Conservation (phyloP, 1,139 yeast species). For the Saccharomycopsis hybrid region DNA sequence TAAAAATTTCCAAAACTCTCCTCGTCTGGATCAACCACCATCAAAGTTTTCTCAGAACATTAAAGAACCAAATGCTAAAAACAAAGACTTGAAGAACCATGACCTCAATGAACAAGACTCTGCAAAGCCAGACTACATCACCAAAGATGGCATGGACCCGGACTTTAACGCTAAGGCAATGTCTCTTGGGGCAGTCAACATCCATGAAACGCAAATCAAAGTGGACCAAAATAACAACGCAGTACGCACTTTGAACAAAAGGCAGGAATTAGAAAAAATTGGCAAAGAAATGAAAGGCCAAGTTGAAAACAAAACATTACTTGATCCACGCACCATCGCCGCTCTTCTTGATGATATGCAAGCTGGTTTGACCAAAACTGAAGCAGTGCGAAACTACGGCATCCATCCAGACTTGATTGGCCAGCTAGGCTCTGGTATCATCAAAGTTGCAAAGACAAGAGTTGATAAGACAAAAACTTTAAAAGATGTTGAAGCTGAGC, state of each 20-base stretch:
- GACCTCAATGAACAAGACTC: neutral
- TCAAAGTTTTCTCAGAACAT: neutral
- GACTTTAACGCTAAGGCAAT: slow-evolving; percentile 16
- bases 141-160: slow-evolving; percentile 20
- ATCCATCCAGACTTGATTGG: slow-evolving; percentile 13
- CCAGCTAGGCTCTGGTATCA: slow-evolving; percentile 4
- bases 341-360: slow-evolving; percentile 16
- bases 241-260: slow-evolving; percentile 13
- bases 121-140: neutral
- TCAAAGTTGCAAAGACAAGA: slow-evolving; percentile 14
- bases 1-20: neutral
- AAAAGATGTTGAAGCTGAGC: slow-evolving; percentile 12
- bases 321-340: slow-evolving; percentile 20
- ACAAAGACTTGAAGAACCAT: no score
- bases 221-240: slow-evolving; percentile 17
- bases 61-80: neutral
- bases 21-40: neutral
- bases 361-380: slow-evolving; percentile 5
- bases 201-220: slow-evolving; percentile 9
- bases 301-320: slow-evolving; percentile 5
- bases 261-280: slow-evolving; percentile 12
- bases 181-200: slow-evolving; percentile 17
- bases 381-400: slow-evolving; percentile 7
- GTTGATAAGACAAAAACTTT: slow-evolving; percentile 8
- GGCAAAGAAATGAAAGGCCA: slow-evolving; percentile 11